Evolutionary conservation across 2,329 filamentous ascomycete genomes (phyloP).

Genomic region (Parascedosporium putredinis): DNA sequence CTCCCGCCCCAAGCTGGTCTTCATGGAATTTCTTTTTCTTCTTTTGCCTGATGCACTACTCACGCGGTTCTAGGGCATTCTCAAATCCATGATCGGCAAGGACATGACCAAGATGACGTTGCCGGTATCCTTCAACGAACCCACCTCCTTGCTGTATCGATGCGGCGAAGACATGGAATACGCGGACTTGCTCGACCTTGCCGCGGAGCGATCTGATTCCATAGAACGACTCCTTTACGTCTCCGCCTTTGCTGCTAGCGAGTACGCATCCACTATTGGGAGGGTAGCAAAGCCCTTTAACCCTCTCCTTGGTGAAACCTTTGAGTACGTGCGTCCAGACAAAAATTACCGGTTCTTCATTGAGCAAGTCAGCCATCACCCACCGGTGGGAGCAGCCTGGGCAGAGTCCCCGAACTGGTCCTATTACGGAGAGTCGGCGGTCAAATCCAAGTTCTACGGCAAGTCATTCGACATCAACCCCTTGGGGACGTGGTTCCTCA

Average conservation of each 20-base stretch:
- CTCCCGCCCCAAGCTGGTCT: too few relatives aligned
- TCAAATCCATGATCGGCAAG: conserved; percentile 99
- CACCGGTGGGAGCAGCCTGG: conserved; percentile 84
- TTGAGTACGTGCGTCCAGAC: conserved; percentile 90
- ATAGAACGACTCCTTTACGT: conserved; percentile 91
- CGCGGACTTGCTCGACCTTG: conserved; percentile 79
- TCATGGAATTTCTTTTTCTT: too few relatives aligned
- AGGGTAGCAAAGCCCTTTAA: conserved; percentile 98
- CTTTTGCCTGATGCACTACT: too few relatives aligned
- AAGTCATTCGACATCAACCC: conserved; percentile 97
- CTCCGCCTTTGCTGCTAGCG: conserved; percentile 87
- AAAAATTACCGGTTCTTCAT: conserved; percentile 98
- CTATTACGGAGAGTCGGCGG: conserved; percentile 91
- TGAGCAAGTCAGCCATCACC: conserved; percentile 96
- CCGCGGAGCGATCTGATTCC: conserved; percentile 74
- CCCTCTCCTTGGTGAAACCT: conserved; percentile 89
- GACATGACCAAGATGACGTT: conserved; percentile 99
- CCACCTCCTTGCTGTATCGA: conserved; percentile 87
- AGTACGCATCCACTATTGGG: conserved; percentile 93
- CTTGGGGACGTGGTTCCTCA: conserved; percentile 93
- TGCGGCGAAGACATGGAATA: conserved; percentile 99
- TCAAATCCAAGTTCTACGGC: conserved; percentile 94
- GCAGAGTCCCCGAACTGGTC: conserved; percentile 92
- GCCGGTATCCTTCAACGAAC: conserved; percentile 97
- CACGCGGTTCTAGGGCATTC: conserved; percentile 79